Evolutionary conservation across 2,329 filamentous ascomycete species (phyloP).

Genomic region (Metarhizium sp.): DNA sequence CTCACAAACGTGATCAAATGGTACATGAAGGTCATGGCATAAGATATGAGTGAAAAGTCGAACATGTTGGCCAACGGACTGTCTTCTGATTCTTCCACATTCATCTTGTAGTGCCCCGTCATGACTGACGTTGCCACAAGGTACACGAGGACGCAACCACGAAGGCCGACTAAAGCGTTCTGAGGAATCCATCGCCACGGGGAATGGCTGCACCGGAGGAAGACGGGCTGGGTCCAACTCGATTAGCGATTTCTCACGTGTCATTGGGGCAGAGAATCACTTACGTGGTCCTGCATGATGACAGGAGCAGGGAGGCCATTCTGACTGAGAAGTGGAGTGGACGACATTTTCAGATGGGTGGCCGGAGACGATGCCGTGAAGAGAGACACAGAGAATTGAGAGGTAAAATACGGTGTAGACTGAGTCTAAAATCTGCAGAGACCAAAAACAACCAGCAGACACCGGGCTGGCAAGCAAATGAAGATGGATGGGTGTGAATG

Average conservation of each 20-base stretch:
- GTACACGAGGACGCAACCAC: constrained; percentile 33
- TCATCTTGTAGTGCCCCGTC: constrained; percentile 36
- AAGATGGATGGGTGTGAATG: constrained; percentile 2
- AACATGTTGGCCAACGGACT: constrained; percentile 34
- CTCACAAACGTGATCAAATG: constrained; percentile 37
- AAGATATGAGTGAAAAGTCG: constrained; percentile 38
- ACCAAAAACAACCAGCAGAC: not conserved
- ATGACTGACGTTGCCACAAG: constrained; percentile 31
- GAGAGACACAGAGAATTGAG: not conserved
- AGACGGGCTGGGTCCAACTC: constrained; percentile 32
- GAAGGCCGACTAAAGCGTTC: constrained; percentile 33
- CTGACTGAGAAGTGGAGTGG: constrained; percentile 23
- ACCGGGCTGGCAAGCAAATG: not conserved
- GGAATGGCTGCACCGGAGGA: constrained; percentile 41
- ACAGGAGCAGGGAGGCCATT: constrained; percentile 22
- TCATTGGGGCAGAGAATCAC: not conserved
- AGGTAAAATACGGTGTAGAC: not conserved
- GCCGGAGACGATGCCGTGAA: not conserved
- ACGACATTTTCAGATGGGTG: constrained; percentile 17
- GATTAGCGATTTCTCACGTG: not conserved
- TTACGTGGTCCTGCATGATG: constrained; percentile 26
- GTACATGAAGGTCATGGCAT: constrained; percentile 33
- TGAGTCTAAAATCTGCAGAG: not conserved
- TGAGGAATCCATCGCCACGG: constrained; percentile 39
- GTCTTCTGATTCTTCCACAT: constrained; percentile 25